phyloP scores from a whole-genome alignment of 1,139 yeast genomes.

The Arxiozyma heterogenica region DNA sequence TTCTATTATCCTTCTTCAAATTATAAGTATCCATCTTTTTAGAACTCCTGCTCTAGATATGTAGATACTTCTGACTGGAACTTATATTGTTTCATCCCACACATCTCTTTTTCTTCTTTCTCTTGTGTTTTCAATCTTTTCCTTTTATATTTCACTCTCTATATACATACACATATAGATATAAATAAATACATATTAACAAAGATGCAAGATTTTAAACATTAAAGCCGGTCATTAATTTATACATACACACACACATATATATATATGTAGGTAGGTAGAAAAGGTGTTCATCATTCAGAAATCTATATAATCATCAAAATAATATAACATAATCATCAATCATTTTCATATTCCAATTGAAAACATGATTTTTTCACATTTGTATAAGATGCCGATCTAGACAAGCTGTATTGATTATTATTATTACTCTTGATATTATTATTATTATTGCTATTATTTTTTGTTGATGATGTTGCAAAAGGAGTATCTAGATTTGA shows the following conservation, averaged over 20 bases:
- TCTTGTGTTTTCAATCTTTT: not conserved
- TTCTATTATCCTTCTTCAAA: conserved; percentile 26
- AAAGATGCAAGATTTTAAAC: not conserved
- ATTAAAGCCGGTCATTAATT: not conserved
- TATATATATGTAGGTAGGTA: not conserved
- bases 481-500: not conserved
- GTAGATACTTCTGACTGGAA: too few relatives aligned
- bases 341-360: not conserved
- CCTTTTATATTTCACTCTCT: not conserved
- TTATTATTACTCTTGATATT: not conserved
- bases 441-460: not conserved
- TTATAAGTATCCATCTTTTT: conserved; percentile 21
- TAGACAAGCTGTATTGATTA: not conserved
- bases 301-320: not conserved
- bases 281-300: not conserved
- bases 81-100: not conserved
- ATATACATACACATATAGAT: too few relatives aligned
- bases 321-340: not conserved
- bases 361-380: not conserved
- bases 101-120: not conserved
- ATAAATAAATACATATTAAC: too few relatives aligned
- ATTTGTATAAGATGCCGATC: not conserved
- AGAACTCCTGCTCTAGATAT: too few relatives aligned
- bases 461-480: not conserved
- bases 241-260: not conserved